Evolutionary conservation across 345 rosid species (phyloP).

Genomic region (Eucalyptus cladocalyx): DNA sequence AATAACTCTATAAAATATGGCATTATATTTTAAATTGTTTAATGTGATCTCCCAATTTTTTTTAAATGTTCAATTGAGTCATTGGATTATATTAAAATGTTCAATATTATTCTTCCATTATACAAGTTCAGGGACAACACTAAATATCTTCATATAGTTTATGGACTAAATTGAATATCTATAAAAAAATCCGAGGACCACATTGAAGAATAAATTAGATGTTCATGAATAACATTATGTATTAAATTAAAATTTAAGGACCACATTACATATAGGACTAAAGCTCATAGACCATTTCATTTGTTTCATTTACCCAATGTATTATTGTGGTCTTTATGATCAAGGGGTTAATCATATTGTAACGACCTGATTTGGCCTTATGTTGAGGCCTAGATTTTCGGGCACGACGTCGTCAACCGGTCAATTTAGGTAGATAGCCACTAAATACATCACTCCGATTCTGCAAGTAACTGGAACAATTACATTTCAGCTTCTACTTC

Average conservation of each 20-base stretch:
- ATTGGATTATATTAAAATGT: too few species aligned
- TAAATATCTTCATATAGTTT: too few species aligned
- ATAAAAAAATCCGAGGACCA: too few species aligned
- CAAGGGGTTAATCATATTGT: not conserved
- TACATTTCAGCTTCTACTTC: not conserved
- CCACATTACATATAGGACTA: accelerated
- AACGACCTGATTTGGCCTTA: not conserved
- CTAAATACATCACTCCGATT: not conserved
- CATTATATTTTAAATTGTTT: too few species aligned
- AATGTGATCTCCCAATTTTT: too few species aligned
- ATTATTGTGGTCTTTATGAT: not conserved
- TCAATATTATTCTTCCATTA: too few species aligned
- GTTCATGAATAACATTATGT: too few species aligned
- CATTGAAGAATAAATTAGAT: too few species aligned
- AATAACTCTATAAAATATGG: too few species aligned
- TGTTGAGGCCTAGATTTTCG: not conserved
- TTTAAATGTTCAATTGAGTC: too few species aligned
- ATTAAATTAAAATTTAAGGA: too few species aligned
- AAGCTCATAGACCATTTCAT: too few species aligned
- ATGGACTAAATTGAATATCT: not conserved
- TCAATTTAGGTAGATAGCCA: not conserved
- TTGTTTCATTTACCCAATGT: not conserved
- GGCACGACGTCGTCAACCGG: not conserved
- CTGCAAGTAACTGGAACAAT: not conserved
- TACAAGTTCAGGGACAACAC: accelerated